phyloP scores from a whole-genome alignment of 192 early-diverging fungal species.

The Gaertneriomyces semiglobifer region DNA sequence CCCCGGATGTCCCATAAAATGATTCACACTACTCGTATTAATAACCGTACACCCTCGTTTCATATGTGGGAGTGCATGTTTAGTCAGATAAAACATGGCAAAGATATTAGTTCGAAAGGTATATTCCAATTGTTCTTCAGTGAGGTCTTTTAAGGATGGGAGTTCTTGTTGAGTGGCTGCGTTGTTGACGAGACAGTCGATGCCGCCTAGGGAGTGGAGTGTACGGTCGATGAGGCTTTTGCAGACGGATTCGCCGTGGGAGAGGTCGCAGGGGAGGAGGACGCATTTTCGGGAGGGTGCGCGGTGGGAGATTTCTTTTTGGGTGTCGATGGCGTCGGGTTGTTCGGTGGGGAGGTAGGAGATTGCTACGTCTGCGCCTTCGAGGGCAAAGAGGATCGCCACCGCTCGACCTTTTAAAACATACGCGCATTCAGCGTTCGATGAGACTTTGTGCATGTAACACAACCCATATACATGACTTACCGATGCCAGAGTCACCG shows the following conservation, averaged over 20 bases:
- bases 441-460: not conserved
- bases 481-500: slow-evolving; percentile 21
- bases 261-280: slow-evolving; percentile 34
- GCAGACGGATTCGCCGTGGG: slow-evolving; percentile 18
- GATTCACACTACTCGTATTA: slow-evolving; percentile 16
- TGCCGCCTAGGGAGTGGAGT: slow-evolving; percentile 10
- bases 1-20: slow-evolving; percentile 15
- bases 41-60: slow-evolving; percentile 22
- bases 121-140: slow-evolving; percentile 37
- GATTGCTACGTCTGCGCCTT: slow-evolving; percentile 49
- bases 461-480: not conserved
- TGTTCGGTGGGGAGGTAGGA: slow-evolving; percentile 43
- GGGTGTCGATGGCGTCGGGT: slow-evolving; percentile 46
- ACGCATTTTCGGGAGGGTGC: slow-evolving; percentile 37
- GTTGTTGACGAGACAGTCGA: slow-evolving; percentile 33
- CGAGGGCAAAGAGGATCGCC: slow-evolving; percentile 49
- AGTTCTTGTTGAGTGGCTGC: slow-evolving; percentile 37
- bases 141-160: slow-evolving; percentile 19
- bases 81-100: slow-evolving; percentile 48
- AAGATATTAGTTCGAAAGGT: slow-evolving; percentile 53
- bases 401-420: slow-evolving; percentile 45
- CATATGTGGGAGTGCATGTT: slow-evolving; percentile 37
- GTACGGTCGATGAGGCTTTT: slow-evolving; percentile 11
- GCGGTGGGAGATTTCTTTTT: slow-evolving; percentile 33
- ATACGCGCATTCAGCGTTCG: not conserved